A percentile compares a stretch with the other conserved stretches of the same genome.
Conservation (phyloP, 208 protist genomes). For the Acanthamoeba rhysodes region DNA sequence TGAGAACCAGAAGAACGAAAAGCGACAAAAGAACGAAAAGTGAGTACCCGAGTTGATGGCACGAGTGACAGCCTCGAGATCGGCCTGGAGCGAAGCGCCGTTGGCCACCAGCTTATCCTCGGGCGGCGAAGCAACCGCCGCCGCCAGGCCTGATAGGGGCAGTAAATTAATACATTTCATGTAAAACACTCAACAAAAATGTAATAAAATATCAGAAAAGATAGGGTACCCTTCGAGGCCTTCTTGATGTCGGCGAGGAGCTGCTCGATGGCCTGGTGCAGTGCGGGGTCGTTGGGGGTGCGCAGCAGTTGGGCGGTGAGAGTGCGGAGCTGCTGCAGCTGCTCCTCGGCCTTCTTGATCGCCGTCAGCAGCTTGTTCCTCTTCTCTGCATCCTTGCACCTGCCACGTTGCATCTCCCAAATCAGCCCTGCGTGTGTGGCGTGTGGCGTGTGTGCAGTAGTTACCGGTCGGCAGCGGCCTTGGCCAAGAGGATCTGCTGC, state of each 20-base stretch:
- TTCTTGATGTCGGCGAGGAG: constrained; percentile 53
- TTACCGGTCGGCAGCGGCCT: constrained; percentile 8
- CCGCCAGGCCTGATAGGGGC: neutral
- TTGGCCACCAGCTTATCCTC: constrained; percentile 35
- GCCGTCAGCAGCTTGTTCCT: neutral
- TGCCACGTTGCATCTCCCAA: neutral
- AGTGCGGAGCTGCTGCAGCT: constrained; percentile 26
- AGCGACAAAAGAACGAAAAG: neutral
- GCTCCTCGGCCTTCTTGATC: constrained; percentile 12
- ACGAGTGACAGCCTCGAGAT: neutral
- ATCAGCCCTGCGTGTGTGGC: neutral
- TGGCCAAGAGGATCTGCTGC: constrained; percentile 56
- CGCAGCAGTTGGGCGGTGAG: constrained; percentile 32
- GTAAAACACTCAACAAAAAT: too few relatives aligned
- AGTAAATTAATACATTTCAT: too few relatives aligned
- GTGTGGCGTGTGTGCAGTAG: neutral
- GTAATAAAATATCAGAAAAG: too few relatives aligned
- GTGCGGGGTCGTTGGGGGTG: constrained; percentile 30
- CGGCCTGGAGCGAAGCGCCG: neutral
- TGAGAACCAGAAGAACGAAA: neutral
- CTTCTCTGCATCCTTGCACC: constrained; percentile 63
- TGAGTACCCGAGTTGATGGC: constrained; percentile 34
- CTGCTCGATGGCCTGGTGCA: constrained; percentile 22
- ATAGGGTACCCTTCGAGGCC: neutral
- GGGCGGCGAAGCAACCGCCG: constrained; percentile 44